Percentiles rank a stretch among this genome's conserved stretches.
phyloP scores from a whole-genome alignment of 331 rosid species.

The Telfairia occidentalis region DNA sequence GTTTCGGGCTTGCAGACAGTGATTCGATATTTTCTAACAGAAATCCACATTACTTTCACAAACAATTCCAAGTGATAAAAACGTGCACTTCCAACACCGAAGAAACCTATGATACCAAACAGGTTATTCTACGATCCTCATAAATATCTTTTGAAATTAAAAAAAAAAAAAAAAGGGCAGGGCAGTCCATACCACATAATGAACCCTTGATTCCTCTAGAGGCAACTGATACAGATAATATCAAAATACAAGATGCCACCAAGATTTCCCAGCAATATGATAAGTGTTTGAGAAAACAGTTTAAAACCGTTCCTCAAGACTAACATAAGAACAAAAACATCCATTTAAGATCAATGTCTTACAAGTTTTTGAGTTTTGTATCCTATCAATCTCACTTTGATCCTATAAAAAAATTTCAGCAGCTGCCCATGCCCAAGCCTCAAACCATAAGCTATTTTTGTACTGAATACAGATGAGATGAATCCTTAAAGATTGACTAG shows the following conservation, averaged over 20 bases:
- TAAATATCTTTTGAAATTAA: background rate
- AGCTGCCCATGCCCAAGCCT: background rate
- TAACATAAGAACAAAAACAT: background rate
- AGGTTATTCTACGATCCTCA: background rate
- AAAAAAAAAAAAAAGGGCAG: background rate
- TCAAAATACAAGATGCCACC: background rate
- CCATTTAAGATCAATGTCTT: background rate
- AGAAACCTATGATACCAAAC: background rate
- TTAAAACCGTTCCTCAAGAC: background rate
- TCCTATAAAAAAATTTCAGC: background rate
- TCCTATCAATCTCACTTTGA: background rate
- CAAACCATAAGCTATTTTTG: background rate
- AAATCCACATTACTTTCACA: background rate
- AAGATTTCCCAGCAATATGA: background rate
- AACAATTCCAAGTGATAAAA: background rate
- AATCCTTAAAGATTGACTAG: background rate
- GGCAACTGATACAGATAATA: background rate
- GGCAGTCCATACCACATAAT: background rate
- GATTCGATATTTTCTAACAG: background rate
- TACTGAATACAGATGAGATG: background rate
- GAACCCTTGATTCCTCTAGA: background rate
- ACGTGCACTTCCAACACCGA: background rate
- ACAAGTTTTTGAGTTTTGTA: background rate
- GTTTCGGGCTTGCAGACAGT: background rate
- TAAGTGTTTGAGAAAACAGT: background rate